A percentile compares a stretch with the other conserved stretches of the same genome.
phyloP scores from a whole-genome alignment of 2,329 filamentous ascomycete genomes.

The Grosmannia huntii region DNA sequence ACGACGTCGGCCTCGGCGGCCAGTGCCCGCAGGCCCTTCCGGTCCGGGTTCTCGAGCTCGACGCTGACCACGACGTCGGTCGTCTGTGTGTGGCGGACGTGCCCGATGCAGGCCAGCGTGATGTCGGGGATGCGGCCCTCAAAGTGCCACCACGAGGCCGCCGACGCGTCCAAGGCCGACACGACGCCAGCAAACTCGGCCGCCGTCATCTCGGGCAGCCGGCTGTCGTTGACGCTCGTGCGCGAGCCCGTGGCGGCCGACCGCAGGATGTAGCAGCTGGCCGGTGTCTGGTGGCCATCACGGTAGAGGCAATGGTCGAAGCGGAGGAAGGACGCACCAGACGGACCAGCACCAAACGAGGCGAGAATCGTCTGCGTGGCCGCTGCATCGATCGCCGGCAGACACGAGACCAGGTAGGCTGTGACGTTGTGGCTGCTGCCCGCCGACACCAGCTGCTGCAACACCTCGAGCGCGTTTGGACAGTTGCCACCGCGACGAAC shows the following conservation, averaged over 20 bases:
- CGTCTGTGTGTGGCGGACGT: constrained; percentile 25
- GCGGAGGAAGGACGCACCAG: neutral
- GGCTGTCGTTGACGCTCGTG: constrained; percentile 59
- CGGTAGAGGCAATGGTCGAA: constrained; percentile 48
- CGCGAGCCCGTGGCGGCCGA: constrained; percentile 45
- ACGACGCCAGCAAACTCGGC: constrained; percentile 42
- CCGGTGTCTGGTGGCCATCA: constrained; percentile 37
- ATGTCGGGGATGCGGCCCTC: constrained; percentile 57
- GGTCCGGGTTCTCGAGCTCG: constrained; percentile 58
- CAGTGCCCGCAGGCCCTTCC: constrained; percentile 44
- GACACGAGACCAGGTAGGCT: constrained; percentile 33
- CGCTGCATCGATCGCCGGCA: constrained; percentile 40
- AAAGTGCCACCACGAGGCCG: constrained; percentile 52
- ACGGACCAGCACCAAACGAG: constrained; percentile 34
- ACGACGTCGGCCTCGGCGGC: constrained; percentile 53
- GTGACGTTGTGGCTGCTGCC: constrained; percentile 11
- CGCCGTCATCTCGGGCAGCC: constrained; percentile 52
- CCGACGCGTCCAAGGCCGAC: constrained; percentile 14
- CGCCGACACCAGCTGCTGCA: constrained; percentile 43
- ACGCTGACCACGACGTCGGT: constrained; percentile 45
- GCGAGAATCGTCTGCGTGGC: constrained; percentile 37
- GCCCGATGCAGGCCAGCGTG: constrained; percentile 43
- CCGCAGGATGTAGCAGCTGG: constrained; percentile 58
- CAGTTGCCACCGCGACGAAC: constrained; percentile 60
- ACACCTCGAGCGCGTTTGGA: constrained; percentile 57